Evolutionary conservation across 345 rosid genomes (phyloP).

Genomic region (Nephelium lappaceum): DNA sequence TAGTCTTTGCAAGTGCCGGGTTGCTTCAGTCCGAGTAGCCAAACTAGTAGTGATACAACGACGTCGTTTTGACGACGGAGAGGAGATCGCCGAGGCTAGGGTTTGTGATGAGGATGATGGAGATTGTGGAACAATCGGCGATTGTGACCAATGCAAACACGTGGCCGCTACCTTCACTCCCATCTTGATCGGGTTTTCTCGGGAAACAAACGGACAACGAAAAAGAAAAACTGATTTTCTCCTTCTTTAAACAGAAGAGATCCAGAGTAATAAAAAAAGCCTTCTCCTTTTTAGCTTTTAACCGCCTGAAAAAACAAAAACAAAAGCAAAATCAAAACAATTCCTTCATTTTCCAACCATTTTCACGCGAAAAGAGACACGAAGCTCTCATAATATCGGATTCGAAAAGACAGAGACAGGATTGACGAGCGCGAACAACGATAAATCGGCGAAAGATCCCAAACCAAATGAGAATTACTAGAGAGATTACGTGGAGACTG

Average conservation of each 20-base stretch:
- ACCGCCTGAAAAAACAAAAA: conserved; percentile 33
- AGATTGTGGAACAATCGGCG: conserved; percentile 47
- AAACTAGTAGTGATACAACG: conserved; percentile 36
- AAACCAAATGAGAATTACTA: not conserved
- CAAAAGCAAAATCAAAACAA: not conserved
- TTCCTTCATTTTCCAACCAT: not conserved
- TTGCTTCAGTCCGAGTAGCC: conserved; percentile 25
- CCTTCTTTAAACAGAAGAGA: conserved; percentile 13
- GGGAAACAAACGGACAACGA: not conserved
- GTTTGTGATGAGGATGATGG: conserved; percentile 60
- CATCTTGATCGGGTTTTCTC: conserved; percentile 37
- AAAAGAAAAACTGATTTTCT: not conserved
- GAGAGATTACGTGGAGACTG: not conserved
- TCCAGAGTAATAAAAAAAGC: conserved; percentile 2
- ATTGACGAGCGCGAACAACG: conserved; percentile 21
- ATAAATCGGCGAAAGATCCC: conserved; percentile 14
- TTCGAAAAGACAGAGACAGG: conserved; percentile 12
- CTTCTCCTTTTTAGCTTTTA: conserved; percentile 13
- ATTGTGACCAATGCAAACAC: conserved; percentile 62
- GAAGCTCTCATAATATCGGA: conserved; percentile 26
- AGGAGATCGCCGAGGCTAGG: conserved; percentile 55
- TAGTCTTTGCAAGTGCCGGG: conserved; percentile 42
- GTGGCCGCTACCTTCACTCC: conserved; percentile 61
- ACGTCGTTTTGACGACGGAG: conserved; percentile 55
- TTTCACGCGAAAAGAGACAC: not conserved